These are phyloP conservation scores for Colletotrichum chrysophilum DNA, from an alignment of 2,329 filamentous ascomycete genomes.

Conservation along the genomic window DNA sequence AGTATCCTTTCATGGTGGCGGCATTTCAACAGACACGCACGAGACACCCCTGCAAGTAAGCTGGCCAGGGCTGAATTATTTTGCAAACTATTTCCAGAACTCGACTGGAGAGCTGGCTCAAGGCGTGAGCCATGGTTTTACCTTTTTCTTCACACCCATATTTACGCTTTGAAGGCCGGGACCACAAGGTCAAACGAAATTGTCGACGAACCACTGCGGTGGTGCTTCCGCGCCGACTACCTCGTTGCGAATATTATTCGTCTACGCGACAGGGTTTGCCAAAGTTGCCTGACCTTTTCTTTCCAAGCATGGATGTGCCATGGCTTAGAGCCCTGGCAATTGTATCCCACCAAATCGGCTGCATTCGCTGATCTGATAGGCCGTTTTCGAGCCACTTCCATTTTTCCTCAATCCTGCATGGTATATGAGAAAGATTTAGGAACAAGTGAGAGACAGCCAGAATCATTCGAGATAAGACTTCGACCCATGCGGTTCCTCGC, in stretches of 20 bases:
- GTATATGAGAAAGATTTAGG: neutral
- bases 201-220: neutral
- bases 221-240: neutral
- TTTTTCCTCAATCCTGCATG: neutral
- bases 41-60: neutral
- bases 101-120: neutral
- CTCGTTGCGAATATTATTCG: neutral
- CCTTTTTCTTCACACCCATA: neutral
- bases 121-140: neutral
- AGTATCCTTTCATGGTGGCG: neutral
- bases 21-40: neutral
- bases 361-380: neutral
- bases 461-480: neutral
- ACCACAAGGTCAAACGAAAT: neutral
- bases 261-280: neutral
- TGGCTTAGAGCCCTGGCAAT: neutral
- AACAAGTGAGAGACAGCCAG: neutral
- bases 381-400: neutral
- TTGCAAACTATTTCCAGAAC: neutral
- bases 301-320: neutral
- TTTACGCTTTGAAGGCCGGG: neutral
- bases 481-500: neutral
- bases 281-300: neutral
- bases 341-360: neutral
- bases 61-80: neutral